phyloP scores from a whole-genome alignment of 169 alveolate genomes.

The Miamiensis avidus region DNA sequence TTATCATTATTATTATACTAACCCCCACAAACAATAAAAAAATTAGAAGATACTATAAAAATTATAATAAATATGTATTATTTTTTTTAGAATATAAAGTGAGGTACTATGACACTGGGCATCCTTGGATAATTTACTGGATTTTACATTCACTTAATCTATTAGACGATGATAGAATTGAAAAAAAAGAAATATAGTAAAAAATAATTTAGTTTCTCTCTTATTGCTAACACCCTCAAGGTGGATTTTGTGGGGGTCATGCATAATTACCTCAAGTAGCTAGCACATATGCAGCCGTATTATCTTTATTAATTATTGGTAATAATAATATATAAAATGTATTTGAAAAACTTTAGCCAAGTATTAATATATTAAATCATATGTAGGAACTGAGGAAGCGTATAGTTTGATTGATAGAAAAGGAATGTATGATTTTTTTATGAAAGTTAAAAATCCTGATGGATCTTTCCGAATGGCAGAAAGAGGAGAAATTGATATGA shows the following conservation, averaged over 20 bases:
- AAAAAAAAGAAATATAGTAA: constrained; percentile 15
- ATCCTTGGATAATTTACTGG: constrained; percentile 78
- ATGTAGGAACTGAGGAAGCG: constrained; percentile 79
- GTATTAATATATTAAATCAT: constrained; percentile 4
- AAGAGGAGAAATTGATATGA: constrained; percentile 95
- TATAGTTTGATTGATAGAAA: constrained; percentile 81
- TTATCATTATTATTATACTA: no score
- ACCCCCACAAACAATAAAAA: no score
- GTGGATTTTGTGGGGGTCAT: constrained; percentile 94
- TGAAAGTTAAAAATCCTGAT: constrained; percentile 79
- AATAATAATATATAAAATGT: not conserved
- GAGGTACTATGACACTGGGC: constrained; percentile 49
- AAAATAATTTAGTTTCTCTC: constrained; percentile 38
- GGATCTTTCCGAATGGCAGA: constrained; percentile 91
- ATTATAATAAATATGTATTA: no score
- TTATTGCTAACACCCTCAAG: constrained; percentile 60
- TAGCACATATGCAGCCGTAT: constrained; percentile 92
- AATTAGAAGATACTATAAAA: no score
- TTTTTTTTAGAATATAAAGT: not conserved
- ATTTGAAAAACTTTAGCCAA: not conserved
- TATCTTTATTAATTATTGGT: constrained; percentile 56
- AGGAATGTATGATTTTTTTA: constrained; percentile 86
- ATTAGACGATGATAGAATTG: constrained; percentile 5
- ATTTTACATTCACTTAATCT: constrained; percentile 50
- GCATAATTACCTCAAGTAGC: constrained; percentile 91